Conservation (phyloP, 2,329 filamentous ascomycete genomes). For the Penicillium hesseltinei region DNA sequence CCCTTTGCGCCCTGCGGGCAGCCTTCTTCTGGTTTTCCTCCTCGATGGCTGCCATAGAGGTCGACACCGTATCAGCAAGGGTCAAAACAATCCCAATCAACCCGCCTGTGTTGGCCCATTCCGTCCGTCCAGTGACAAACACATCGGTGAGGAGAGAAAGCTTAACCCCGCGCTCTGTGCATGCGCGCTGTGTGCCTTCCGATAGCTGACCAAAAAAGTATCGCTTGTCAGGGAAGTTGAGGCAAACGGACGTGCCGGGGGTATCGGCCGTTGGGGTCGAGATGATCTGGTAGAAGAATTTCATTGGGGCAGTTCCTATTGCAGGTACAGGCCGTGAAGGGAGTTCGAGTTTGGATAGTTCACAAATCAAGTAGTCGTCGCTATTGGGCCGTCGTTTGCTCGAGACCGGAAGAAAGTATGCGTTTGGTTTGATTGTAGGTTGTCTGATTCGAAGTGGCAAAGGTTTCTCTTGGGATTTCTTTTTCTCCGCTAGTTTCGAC, state of each 20-base stretch:
- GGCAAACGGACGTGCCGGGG: slow-evolving; percentile 69
- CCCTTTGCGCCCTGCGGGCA: slow-evolving; percentile 3
- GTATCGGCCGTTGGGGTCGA: slow-evolving; percentile 86
- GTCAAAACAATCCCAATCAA: slow-evolving; percentile 83
- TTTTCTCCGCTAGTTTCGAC: neutral
- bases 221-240: slow-evolving; percentile 77
- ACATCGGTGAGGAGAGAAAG: slow-evolving; percentile 69
- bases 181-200: slow-evolving; percentile 81
- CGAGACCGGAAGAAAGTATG: slow-evolving; percentile 7
- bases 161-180: slow-evolving; percentile 65
- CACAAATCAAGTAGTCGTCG: slow-evolving; percentile 27
- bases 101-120: slow-evolving; percentile 77
- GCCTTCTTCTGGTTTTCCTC: slow-evolving; percentile 46
- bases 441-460: slow-evolving; percentile 7
- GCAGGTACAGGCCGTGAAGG: neutral
- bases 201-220: slow-evolving; percentile 81
- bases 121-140: slow-evolving; percentile 75
- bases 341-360: slow-evolving; percentile 15
- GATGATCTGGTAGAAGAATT: slow-evolving; percentile 70
- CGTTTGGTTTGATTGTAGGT: slow-evolving; percentile 4
- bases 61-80: slow-evolving; percentile 65
- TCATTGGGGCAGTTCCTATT: slow-evolving; percentile 55
- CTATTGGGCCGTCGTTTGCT: neutral
- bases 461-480: neutral
- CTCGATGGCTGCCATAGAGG: slow-evolving; percentile 43